These are phyloP conservation scores for Angomonas ambiguus DNA, from an alignment of 208 protist genomes.

Conservation along the genomic window DNA sequence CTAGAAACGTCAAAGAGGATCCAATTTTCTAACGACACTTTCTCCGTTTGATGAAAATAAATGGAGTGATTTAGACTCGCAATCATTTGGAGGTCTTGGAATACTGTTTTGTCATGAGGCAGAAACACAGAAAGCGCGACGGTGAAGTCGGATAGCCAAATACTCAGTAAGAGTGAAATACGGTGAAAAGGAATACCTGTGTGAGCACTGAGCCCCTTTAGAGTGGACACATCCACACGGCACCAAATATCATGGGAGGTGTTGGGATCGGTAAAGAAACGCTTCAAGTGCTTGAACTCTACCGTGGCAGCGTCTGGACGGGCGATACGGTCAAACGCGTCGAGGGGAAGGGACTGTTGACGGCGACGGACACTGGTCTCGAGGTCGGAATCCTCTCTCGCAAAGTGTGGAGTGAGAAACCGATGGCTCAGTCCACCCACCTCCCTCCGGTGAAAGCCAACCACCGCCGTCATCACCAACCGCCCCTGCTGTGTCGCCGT, in stretches of 20 bases:
- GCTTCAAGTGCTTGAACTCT: not conserved
- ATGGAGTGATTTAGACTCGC: constrained; percentile 60
- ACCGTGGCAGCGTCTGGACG: not conserved
- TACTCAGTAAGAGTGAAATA: constrained; percentile 35
- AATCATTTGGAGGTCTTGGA: constrained; percentile 22
- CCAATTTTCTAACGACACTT: constrained; percentile 37
- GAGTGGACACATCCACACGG: constrained; percentile 5
- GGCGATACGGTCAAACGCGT: no score
- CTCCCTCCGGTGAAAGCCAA: constrained; percentile 33
- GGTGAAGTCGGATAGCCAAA: constrained; percentile 42
- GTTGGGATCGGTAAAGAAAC: not conserved
- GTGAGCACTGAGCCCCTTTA: not conserved
- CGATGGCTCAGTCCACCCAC: constrained; percentile 18
- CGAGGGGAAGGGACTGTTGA: no score
- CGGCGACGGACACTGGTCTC: no score
- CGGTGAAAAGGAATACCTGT: constrained; percentile 26
- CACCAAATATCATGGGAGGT: constrained; percentile 23
- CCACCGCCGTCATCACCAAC: constrained; percentile 19
- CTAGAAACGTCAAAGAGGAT: constrained; percentile 42
- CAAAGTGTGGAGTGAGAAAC: constrained; percentile 14
- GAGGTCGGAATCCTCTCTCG: no score
- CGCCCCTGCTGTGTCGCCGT: constrained; percentile 17
- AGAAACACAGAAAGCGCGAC: constrained; percentile 29
- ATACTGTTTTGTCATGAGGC: constrained; percentile 18
- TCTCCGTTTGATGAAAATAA: constrained; percentile 37